Percentiles rank a stretch among this genome's conserved stretches.
Conservation (phyloP, 2,329 filamentous ascomycete genomes). For the Ophiosphaerella narmari region DNA sequence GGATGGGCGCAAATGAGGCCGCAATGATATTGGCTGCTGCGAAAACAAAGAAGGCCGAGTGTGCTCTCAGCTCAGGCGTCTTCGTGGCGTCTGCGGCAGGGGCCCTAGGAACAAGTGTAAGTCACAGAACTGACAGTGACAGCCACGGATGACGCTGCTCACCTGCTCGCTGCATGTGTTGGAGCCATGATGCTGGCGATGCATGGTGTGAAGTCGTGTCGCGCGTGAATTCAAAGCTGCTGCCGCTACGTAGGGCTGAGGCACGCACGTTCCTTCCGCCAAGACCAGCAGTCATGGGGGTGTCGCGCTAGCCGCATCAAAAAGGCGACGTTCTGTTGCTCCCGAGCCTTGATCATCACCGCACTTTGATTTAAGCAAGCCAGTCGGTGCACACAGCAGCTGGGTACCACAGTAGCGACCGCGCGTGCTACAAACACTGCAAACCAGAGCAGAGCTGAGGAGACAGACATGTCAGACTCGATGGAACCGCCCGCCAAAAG, state of each 20-base stretch:
- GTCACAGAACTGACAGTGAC: neutral
- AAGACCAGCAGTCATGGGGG: constrained; percentile 7
- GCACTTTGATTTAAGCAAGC: constrained; percentile 25
- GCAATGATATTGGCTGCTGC: constrained; percentile 74
- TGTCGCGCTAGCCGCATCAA: constrained; percentile 24
- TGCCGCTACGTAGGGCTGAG: constrained; percentile 24
- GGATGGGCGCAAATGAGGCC: constrained; percentile 84
- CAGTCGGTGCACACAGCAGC: constrained; percentile 36
- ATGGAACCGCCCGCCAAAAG: constrained; percentile 49
- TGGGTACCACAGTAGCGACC: constrained; percentile 25
- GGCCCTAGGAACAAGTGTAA: constrained; percentile 1
- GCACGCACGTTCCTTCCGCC: constrained; percentile 18
- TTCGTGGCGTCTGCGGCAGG: constrained; percentile 5
- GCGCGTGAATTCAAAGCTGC: constrained; percentile 5
- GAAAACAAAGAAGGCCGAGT: constrained; percentile 80
- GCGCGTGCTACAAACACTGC: constrained; percentile 32
- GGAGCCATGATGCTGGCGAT: constrained; percentile 2
- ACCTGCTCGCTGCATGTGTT: constrained; percentile 1
- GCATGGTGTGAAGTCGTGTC: constrained; percentile 1
- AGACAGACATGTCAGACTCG: constrained; percentile 40
- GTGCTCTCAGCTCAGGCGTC: constrained; percentile 63
- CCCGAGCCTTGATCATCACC: constrained; percentile 22
- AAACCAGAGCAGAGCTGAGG: constrained; percentile 11
- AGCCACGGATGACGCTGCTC: neutral
- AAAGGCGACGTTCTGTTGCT: constrained; percentile 29